These are phyloP conservation scores for Podospora pseudoanserina DNA, from an alignment of 495 filamentous ascomycete species.

Conservation along the genomic window DNA sequence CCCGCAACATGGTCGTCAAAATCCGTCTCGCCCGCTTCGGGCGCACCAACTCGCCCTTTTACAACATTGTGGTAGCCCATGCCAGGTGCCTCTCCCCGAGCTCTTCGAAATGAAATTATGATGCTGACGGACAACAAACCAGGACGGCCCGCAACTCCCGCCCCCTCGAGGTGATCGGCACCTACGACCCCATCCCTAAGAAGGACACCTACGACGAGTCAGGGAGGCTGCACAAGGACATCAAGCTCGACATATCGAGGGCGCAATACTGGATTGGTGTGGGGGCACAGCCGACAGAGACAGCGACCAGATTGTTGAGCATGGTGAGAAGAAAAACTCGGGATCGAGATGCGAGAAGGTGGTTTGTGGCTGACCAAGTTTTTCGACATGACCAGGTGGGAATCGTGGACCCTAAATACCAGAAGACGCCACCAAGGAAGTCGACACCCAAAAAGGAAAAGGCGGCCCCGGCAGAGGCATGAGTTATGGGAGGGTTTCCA, in stretches of 20 bases:
- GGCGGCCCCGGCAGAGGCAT: background rate
- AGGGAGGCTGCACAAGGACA: conserved; percentile 76
- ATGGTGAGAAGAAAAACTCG: conserved; percentile 55
- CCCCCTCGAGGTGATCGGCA: conserved; percentile 90
- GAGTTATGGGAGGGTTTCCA: background rate
- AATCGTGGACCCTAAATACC: conserved; percentile 47
- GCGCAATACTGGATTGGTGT: conserved; percentile 97
- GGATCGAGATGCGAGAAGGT: too few species aligned
- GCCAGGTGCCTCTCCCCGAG: conserved; percentile 63
- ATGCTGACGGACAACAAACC: conserved; percentile 6
- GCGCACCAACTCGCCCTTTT: conserved; percentile 77
- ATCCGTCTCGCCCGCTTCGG: conserved; percentile 94
- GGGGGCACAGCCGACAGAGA: conserved; percentile 88
- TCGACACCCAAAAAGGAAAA: background rate
- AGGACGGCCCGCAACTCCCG: conserved; percentile 77
- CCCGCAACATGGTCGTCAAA: conserved; percentile 74
- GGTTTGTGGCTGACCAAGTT: conserved; percentile 28
- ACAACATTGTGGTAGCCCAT: conserved; percentile 95
- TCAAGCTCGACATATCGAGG: conserved; percentile 74
- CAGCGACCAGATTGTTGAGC: conserved; percentile 77
- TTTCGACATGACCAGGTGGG: conserved; percentile 38
- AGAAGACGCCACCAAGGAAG: background rate
- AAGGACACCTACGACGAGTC: conserved; percentile 61
- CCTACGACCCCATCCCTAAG: conserved; percentile 88
- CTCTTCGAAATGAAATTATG: background rate